Conservation (phyloP, 23 red algal species). For the Gracilaria vermiculophylla region DNA sequence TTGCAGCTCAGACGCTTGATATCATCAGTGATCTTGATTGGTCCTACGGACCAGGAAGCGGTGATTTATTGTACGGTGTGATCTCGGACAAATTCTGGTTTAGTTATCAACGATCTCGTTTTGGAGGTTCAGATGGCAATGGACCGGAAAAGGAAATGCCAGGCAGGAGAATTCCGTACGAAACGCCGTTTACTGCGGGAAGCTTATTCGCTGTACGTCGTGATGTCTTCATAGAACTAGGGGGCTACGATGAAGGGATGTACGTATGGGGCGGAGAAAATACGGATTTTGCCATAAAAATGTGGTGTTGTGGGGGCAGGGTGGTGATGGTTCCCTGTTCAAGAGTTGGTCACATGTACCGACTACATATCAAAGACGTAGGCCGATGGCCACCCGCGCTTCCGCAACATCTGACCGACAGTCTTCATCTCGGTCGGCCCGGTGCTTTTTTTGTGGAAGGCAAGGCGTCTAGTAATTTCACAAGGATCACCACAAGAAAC, state of each 20-base stretch:
- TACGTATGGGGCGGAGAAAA: conserved; percentile 76
- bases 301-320: conserved; percentile 58
- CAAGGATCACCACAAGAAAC: conserved; percentile 50
- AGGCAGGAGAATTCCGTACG: conserved; percentile 55
- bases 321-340: conserved; percentile 70
- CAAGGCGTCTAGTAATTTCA: conserved; percentile 33
- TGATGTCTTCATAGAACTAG: conserved; percentile 48
- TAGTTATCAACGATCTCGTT: conserved; percentile 57
- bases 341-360: conserved; percentile 70
- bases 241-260: conserved; percentile 69
- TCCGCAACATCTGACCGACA: conserved; percentile 43
- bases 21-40: conserved; percentile 67
- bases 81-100: conserved; percentile 71
- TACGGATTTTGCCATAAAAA: conserved; percentile 65
- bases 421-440: conserved; percentile 11
- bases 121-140: conserved; percentile 36
- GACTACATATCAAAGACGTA: conserved; percentile 41
- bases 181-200: conserved; percentile 62
- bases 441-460: conserved; percentile 22
- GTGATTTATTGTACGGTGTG: conserved; percentile 63
- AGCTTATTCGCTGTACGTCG: conserved; percentile 50
- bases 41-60: conserved; percentile 59
- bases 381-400: conserved; percentile 56
- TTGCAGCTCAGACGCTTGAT: conserved; percentile 63
- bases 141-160: conserved; percentile 44